A percentile compares a stretch with the other conserved stretches of the same genome.
phyloP scores from a whole-genome alignment of 1,139 yeast species.

The Protomyces gravidus region DNA sequence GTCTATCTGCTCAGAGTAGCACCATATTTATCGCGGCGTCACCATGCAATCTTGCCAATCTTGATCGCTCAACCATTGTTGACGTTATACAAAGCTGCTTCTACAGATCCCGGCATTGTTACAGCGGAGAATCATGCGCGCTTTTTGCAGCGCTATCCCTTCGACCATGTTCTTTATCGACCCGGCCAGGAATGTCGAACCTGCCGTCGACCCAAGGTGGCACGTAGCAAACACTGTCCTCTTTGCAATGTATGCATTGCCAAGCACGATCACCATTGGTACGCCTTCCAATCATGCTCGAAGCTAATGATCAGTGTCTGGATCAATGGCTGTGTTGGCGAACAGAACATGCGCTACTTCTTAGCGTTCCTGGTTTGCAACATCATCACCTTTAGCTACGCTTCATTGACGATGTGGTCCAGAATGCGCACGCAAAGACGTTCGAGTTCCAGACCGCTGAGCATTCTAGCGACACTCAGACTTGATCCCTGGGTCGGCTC shows the following conservation, averaged over 20 bases:
- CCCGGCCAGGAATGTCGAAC: constrained; percentile 48
- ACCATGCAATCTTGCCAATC: constrained; percentile 36
- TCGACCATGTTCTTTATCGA: constrained; percentile 56
- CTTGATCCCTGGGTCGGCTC: constrained; percentile 8
- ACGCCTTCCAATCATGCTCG: background rate
- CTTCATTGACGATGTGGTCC: constrained; percentile 47
- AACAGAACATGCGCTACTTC: constrained; percentile 69
- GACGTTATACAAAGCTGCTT: constrained; percentile 48
- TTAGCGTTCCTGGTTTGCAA: constrained; percentile 48
- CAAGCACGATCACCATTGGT: constrained; percentile 81
- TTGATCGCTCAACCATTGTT: constrained; percentile 43
- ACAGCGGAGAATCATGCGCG: constrained; percentile 37
- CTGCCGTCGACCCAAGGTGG: constrained; percentile 51
- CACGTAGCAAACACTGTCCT: constrained; percentile 85
- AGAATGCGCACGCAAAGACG: constrained; percentile 36
- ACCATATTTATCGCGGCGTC: constrained; percentile 42
- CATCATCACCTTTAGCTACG: constrained; percentile 44
- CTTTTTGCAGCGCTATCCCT: constrained; percentile 42
- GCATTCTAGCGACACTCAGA: background rate
- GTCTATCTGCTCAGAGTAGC: constrained; percentile 42
- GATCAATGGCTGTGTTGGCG: constrained; percentile 87
- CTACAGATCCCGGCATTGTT: constrained; percentile 56
- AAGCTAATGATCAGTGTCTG: constrained; percentile 43
- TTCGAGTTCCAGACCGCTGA: background rate
- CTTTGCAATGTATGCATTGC: constrained; percentile 64